These are phyloP conservation scores for Zalerion maritima DNA, from an alignment of 495 filamentous ascomycete species.

Conservation along the genomic window DNA sequence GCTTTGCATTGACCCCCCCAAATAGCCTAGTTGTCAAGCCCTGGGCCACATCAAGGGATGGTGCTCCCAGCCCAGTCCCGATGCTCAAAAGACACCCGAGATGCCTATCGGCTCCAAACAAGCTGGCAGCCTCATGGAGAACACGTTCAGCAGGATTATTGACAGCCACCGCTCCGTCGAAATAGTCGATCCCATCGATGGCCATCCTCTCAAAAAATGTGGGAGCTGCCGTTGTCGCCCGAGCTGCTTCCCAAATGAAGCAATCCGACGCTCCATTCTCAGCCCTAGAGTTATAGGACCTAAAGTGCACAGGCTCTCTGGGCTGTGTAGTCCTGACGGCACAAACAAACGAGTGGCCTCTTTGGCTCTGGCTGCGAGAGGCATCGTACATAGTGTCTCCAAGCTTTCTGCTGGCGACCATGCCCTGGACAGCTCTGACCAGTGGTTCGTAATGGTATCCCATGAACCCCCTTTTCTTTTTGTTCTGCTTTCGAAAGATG, in stretches of 20 bases:
- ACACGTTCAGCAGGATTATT: too few relatives aligned
- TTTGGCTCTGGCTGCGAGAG: background rate
- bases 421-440: conserved; percentile 2
- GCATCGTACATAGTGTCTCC: background rate
- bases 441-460: conserved; percentile 8
- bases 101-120: too few relatives aligned
- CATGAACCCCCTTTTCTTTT: conserved; percentile 11
- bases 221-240: conserved; percentile 8
- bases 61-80: too few relatives aligned
- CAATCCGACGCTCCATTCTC: conserved; percentile 1
- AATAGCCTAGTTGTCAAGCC: too few relatives aligned
- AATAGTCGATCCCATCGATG: too few relatives aligned
- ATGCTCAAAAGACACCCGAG: too few relatives aligned
- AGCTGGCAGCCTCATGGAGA: too few relatives aligned
- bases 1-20: too few relatives aligned
- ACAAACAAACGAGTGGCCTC: conserved; percentile 6
- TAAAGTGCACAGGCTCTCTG: conserved; percentile 4
- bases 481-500: conserved; percentile 8
- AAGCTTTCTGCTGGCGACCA: conserved; percentile 2
- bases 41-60: too few relatives aligned
- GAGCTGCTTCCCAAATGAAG: conserved; percentile 8
- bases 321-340: conserved; percentile 4
- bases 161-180: too few relatives aligned
- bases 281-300: conserved; percentile 5
- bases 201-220: conserved; percentile 6